Percentiles rank a stretch among this genome's conserved stretches.
These are phyloP conservation scores for Fraxinus velutina DNA, from an alignment of 305 asterid species.

Conservation along the genomic window DNA sequence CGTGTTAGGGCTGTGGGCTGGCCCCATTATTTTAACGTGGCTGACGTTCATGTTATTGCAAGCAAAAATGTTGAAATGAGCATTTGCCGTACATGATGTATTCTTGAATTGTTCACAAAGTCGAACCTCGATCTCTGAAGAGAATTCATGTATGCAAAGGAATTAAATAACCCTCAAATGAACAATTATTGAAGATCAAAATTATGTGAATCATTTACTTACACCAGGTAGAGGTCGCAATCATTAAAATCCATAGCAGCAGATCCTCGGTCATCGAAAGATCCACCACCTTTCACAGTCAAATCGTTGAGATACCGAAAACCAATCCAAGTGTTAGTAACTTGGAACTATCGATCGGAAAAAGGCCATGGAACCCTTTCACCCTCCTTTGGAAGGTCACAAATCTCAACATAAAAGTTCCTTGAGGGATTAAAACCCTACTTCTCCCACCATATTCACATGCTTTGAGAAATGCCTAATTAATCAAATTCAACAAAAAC, in stretches of 20 bases:
- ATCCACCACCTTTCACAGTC: conserved; percentile 58
- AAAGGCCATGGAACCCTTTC: conserved; percentile 39
- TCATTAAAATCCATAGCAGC: conserved; percentile 21
- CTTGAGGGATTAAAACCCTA: conserved; percentile 45
- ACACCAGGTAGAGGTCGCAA: conserved; percentile 52
- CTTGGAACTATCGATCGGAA: conserved; percentile 25
- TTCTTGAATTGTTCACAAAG: conserved; percentile 37
- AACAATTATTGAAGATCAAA: background rate
- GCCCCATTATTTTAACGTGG: conserved; percentile 34
- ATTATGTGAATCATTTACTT: conserved; percentile 22
- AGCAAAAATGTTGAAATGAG: conserved; percentile 51
- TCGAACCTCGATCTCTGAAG: conserved; percentile 51
- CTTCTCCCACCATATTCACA: conserved; percentile 46
- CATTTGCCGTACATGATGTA: conserved; percentile 28
- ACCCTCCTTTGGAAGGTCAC: conserved; percentile 51
- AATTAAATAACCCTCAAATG: background rate
- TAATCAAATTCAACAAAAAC: background rate
- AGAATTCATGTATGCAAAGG: background rate
- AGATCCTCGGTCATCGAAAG: conserved; percentile 67
- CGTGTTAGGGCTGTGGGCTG: conserved; percentile 58
- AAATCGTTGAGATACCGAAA: conserved; percentile 42
- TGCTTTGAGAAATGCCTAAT: conserved; percentile 51
- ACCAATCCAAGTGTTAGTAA: conserved; percentile 58
- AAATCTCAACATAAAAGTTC: conserved; percentile 39
- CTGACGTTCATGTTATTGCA: conserved; percentile 41